Evolutionary conservation across 1,284 basidiomycete genomes (phyloP).

Genomic region (Coniferiporia weirii): DNA sequence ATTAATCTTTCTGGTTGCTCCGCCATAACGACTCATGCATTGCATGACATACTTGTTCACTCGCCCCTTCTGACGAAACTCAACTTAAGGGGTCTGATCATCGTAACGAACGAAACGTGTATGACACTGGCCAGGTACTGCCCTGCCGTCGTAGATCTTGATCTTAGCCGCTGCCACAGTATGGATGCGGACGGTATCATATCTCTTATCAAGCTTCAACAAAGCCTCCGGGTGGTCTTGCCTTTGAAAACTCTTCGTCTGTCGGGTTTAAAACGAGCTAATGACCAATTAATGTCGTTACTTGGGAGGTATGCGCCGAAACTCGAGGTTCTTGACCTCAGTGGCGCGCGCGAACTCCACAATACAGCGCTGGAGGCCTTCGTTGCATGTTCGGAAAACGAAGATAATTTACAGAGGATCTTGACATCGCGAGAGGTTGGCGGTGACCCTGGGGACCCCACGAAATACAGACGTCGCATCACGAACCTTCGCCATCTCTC

Average conservation of each 20-base stretch:
- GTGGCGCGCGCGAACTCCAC: constrained; percentile 62
- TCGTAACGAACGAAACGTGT: constrained; percentile 71
- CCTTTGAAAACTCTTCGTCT: constrained; percentile 56
- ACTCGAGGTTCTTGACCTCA: constrained; percentile 80
- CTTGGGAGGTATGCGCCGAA: constrained; percentile 63
- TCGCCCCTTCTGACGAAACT: constrained; percentile 59
- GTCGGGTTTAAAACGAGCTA: constrained; percentile 57
- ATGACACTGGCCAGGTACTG: constrained; percentile 57
- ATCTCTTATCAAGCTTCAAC: constrained; percentile 38
- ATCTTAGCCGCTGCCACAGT: constrained; percentile 70
- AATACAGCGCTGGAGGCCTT: constrained; percentile 74
- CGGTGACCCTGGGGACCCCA: constrained; percentile 46
- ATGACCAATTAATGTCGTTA: constrained; percentile 52
- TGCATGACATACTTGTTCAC: constrained; percentile 67
- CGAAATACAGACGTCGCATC: constrained; percentile 53
- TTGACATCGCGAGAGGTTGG: constrained; percentile 63
- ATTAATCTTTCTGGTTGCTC: constrained; percentile 77
- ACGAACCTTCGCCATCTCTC: constrained; percentile 74
- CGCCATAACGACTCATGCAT: constrained; percentile 53
- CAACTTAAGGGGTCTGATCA: constrained; percentile 61
- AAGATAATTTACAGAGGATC: constrained; percentile 29
- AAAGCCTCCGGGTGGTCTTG: constrained; percentile 38
- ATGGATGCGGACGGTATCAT: constrained; percentile 44
- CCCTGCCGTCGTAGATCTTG: constrained; percentile 52
- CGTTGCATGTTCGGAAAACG: constrained; percentile 47